These are phyloP conservation scores for Baudoinia panamericana DNA, from an alignment of 495 filamentous ascomycete genomes.

Conservation along the genomic window DNA sequence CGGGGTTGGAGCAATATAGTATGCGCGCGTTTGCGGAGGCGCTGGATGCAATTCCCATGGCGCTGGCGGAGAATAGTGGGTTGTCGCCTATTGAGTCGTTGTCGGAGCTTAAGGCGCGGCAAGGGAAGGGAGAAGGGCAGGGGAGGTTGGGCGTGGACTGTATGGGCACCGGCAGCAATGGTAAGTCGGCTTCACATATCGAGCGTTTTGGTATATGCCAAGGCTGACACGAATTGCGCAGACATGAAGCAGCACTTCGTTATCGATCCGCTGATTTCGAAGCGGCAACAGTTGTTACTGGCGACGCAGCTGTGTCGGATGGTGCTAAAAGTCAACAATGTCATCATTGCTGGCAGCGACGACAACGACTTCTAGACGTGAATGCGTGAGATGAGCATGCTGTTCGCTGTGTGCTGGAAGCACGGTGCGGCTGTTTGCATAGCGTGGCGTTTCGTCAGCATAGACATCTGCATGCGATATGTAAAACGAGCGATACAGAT, in stretches of 20 bases:
- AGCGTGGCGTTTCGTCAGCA: too few species aligned
- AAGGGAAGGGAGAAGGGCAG: constrained; percentile 73
- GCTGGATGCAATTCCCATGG: constrained; percentile 89
- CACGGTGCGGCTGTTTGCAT: too few species aligned
- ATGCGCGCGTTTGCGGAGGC: constrained; percentile 97
- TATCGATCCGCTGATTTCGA: constrained; percentile 94
- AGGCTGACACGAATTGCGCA: constrained; percentile 19
- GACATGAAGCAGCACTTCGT: constrained; percentile 97
- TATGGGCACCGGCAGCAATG: constrained; percentile 85
- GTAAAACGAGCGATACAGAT: too few species aligned
- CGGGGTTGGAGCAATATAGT: constrained; percentile 92
- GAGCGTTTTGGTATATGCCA: background rate
- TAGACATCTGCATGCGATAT: too few species aligned
- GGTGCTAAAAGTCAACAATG: constrained; percentile 94
- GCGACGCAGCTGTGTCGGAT: constrained; percentile 97
- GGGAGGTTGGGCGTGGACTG: constrained; percentile 86
- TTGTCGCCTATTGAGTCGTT: constrained; percentile 91
- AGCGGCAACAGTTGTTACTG: constrained; percentile 88
- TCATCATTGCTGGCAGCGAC: constrained; percentile 86
- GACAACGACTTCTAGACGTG: constrained; percentile 73
- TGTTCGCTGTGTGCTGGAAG: too few species aligned
- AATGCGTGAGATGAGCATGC: too few species aligned
- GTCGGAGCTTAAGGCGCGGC: constrained; percentile 85
- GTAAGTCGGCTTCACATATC: constrained; percentile 31
- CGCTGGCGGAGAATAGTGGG: constrained; percentile 92